A percentile compares a stretch with the other conserved stretches of the same genome.
Conservation (phyloP, 805 yeast species). For the Ogataea thermomethanolica region DNA sequence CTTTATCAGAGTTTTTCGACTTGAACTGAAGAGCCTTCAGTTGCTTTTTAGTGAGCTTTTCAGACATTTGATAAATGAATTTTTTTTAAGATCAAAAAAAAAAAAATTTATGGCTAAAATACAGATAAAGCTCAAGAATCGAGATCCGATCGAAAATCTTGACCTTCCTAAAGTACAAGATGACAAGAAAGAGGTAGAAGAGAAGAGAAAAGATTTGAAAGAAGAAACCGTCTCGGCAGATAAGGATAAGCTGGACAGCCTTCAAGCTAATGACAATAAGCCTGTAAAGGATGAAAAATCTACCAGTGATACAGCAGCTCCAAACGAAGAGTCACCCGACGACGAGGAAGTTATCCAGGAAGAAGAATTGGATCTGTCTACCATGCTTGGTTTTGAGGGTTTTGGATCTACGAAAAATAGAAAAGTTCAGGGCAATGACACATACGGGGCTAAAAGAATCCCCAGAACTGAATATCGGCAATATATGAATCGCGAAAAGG, state of each 20-base stretch:
- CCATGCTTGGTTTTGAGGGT: constrained; percentile 55
- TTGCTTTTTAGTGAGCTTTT: constrained; percentile 62
- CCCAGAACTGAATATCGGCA: constrained; percentile 49
- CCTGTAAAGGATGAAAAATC: not conserved
- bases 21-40: constrained; percentile 60
- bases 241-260: no score
- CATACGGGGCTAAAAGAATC: constrained; percentile 39
- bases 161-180: not conserved
- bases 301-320: not conserved
- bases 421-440: constrained; percentile 48
- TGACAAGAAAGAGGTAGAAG: not conserved
- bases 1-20: constrained; percentile 34
- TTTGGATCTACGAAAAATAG: constrained; percentile 56
- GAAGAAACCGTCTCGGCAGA: not conserved
- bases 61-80: constrained; percentile 6
- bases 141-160: constrained; percentile 15
- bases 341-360: constrained; percentile 1
- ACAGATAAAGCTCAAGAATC: constrained; percentile 20
- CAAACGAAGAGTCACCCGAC: not conserved
- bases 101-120: constrained; percentile 17
- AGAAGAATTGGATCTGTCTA: constrained; percentile 2
- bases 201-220: not conserved
- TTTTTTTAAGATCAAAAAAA: constrained; percentile 7
- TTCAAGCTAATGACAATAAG: not conserved
- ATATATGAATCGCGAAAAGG: constrained; percentile 56